phyloP scores from a whole-genome alignment of 805 yeast genomes.

The Metschnikowia reukaufii region DNA sequence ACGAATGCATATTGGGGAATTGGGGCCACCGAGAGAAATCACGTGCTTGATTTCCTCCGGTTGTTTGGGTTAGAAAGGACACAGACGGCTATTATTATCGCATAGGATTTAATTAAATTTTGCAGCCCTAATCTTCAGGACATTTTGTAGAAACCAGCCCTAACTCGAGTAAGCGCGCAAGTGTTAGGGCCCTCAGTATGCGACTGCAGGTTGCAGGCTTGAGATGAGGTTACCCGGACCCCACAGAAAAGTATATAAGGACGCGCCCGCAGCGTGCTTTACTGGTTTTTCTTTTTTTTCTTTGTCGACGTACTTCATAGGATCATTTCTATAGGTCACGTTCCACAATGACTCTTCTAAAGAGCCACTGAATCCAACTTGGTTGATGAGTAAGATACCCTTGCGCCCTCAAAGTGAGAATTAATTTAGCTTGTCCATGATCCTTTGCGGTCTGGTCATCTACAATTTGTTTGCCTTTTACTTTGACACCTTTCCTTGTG shows the following conservation, averaged over 20 bases:
- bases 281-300: conserved; percentile 42
- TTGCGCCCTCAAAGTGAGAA: conserved; percentile 89
- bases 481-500: conserved; percentile 33
- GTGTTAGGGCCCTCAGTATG: too few species aligned
- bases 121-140: not conserved
- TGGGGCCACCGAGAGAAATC: conserved; percentile 24
- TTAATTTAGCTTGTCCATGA: conserved; percentile 75
- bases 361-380: conserved; percentile 99
- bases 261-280: conserved; percentile 4
- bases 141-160: not conserved
- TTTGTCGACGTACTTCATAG: conserved; percentile 99
- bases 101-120: not conserved
- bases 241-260: conserved; percentile 16
- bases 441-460: conserved; percentile 91
- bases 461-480: conserved; percentile 52
- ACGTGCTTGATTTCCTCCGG: conserved; percentile 44
- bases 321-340: conserved; percentile 99
- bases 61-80: conserved; percentile 39
- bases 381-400: conserved; percentile 93
- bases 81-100: conserved; percentile 7
- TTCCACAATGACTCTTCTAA: conserved; percentile 98
- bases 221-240: conserved; percentile 14
- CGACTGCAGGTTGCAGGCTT: too few species aligned
- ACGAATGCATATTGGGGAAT: conserved; percentile 23
- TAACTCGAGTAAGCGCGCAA: not conserved